Conservation (phyloP, 495 filamentous ascomycete species). For the Aspergillus funiculosus region DNA sequence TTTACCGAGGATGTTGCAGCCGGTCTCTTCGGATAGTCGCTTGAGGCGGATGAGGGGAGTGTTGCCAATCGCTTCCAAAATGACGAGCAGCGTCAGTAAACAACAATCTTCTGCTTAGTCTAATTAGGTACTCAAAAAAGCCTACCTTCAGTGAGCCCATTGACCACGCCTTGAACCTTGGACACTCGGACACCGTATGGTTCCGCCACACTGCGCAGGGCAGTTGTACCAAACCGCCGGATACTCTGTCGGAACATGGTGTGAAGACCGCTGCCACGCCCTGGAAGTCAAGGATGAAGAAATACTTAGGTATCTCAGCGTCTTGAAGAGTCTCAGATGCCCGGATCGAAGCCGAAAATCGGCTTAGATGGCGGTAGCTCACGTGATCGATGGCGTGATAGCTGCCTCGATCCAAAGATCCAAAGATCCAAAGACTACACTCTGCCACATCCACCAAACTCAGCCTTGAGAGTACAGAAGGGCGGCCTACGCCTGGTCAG, state of each 20-base stretch:
- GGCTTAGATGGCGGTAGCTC: slow-evolving; percentile 20
- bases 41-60: slow-evolving; percentile 91
- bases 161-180: slow-evolving; percentile 73
- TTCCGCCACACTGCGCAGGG: slow-evolving; percentile 42
- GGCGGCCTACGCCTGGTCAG: too few species aligned
- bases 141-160: slow-evolving; percentile 82
- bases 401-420: too few species aligned
- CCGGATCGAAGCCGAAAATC: slow-evolving; percentile 18
- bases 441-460: too few species aligned
- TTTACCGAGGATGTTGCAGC: slow-evolving; percentile 92
- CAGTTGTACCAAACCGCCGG: slow-evolving; percentile 52
- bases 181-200: slow-evolving; percentile 61
- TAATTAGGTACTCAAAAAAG: neutral
- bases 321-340: slow-evolving; percentile 1
- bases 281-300: too few species aligned
- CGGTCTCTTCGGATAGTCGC: slow-evolving; percentile 80
- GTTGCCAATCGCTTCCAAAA: slow-evolving; percentile 77
- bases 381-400: slow-evolving; percentile 28
- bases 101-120: neutral
- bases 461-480: too few species aligned
- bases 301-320: slow-evolving; percentile 4
- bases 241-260: slow-evolving; percentile 54
- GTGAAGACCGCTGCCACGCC: slow-evolving; percentile 5
- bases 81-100: slow-evolving; percentile 2
- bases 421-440: too few species aligned